Evolutionary conservation across 2,329 filamentous ascomycete species (phyloP), one percentile per base, ranked within the genome.

Genomic region (Colletotrichum sansevieriae): DNA sequence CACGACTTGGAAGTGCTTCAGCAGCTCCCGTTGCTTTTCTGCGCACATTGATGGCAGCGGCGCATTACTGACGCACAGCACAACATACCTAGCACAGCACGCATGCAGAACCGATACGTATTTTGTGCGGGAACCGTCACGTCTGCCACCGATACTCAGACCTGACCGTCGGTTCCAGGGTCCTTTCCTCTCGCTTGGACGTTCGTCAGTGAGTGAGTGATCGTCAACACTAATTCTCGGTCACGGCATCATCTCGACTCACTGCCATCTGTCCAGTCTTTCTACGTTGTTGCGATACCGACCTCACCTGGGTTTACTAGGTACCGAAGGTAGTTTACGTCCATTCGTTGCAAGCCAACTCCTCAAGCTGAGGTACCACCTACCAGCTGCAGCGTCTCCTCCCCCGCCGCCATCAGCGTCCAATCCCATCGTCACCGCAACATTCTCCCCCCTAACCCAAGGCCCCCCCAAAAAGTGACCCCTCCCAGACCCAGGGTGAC

Each of bases 1-100:
- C 25, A 29, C 1, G 25, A 29, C 25, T 7, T 41, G 12, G 37
- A 39, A 52, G 51, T 37, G 39, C 47, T 35, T 35, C 29, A 18
- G 51, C 57, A 25, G 63, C n/a, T 65, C 63, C 43, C 56, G 37
- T 64, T 68, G 37, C 60, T 68, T 68, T 29, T 29, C 29, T 29
- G 29, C 37, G 52, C 54, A 64, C 43, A 29, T 37, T 13, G 57
- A 49, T 57, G 64, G 43, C 64, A 63, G 46, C 52, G 25, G 63
- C 63, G 35, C 44, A 22, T 59, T 35, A n/a, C 11, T 52, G 47
- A 29, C 35, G 47, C 47, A 52, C 47, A 39, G 37, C 37, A 18
- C 18, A 18, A 43, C 33, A 25, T 22, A 22, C 22, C 22, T 25
- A 25, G 49, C 49, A 35, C 52, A 41, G 20, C 20, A n/a, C 47